Conservation (phyloP, 345 rosid genomes). For the Populus davidiana region DNA sequence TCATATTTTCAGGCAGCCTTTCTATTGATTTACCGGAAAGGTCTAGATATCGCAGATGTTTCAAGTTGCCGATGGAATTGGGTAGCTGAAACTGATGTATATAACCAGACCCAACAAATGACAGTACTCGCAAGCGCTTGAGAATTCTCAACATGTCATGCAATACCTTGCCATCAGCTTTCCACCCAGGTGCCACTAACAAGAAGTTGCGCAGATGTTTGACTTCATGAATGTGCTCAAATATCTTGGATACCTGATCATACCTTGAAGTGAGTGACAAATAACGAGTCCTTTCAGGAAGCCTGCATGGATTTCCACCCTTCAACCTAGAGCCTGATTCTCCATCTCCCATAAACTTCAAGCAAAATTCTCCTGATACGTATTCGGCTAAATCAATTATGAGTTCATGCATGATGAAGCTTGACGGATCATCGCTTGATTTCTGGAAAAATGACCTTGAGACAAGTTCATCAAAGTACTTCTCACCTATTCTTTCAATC, state of each 20-base stretch:
- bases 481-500: slow-evolving; percentile 4
- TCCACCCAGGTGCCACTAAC: too few relatives aligned
- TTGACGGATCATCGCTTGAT: neutral
- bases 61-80: slow-evolving; percentile 6
- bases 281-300: neutral
- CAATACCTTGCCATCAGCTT: too few relatives aligned
- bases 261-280: neutral
- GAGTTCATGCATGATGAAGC: slow-evolving; percentile 16
- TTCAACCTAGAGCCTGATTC: neutral
- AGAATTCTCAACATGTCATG: neutral
- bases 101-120: neutral
- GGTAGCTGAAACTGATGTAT: neutral
- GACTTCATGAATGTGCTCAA: neutral
- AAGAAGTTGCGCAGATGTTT: neutral
- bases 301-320: neutral
- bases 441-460: slow-evolving; percentile 19
- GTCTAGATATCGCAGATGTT: slow-evolving; percentile 2
- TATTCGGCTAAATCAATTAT: slow-evolving; percentile 5
- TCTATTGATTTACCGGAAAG: neutral
- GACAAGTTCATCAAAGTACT: slow-evolving; percentile 13
- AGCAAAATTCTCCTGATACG: slow-evolving; percentile 19
- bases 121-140: neutral
- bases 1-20: slow-evolving; percentile 1
- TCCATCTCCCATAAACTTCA: neutral
- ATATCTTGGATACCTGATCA: neutral